Conservation (phyloP, 2,329 filamentous ascomycete species). For the Elsinoe australis region DNA sequence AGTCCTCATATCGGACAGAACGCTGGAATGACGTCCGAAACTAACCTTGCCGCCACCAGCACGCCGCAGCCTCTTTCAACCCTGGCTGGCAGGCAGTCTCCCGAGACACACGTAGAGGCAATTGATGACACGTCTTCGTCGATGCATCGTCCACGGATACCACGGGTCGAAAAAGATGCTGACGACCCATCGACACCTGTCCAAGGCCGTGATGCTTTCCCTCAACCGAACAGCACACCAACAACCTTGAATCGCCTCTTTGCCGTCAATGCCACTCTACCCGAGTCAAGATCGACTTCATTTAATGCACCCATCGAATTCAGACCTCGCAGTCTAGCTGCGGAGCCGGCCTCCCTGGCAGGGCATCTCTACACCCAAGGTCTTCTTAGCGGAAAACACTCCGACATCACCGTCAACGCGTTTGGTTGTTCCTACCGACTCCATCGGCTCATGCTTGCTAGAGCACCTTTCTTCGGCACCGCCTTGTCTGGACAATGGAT, state of each 20-base stretch:
- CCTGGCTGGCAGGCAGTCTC: conserved; percentile 12
- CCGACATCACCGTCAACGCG: conserved; percentile 47
- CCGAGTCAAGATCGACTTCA: conserved; percentile 35
- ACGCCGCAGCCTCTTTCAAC: conserved; percentile 9
- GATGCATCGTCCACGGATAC: conserved; percentile 29
- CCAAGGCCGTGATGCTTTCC: conserved; percentile 26
- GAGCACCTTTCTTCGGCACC: conserved; percentile 49
- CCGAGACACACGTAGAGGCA: neutral
- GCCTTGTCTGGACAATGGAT: conserved; percentile 50
- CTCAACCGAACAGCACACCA: conserved; percentile 34
- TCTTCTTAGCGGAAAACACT: conserved; percentile 45
- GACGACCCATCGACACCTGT: conserved; percentile 41
- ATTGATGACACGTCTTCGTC: conserved; percentile 13
- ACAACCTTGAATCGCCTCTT: conserved; percentile 41
- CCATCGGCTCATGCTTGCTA: conserved; percentile 49
- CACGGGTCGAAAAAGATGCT: conserved; percentile 41
- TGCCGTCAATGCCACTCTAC: conserved; percentile 34
- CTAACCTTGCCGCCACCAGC: neutral
- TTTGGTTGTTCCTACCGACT: conserved; percentile 47
- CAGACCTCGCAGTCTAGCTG: neutral
- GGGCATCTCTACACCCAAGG: conserved; percentile 48
- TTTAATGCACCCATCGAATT: conserved; percentile 28
- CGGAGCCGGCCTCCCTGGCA: conserved; percentile 33
- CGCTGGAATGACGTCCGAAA: neutral
- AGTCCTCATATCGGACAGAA: neutral